Evolutionary conservation across 1,139 yeast genomes (phyloP).

Genomic region (Trichomonascaceae sp.): DNA sequence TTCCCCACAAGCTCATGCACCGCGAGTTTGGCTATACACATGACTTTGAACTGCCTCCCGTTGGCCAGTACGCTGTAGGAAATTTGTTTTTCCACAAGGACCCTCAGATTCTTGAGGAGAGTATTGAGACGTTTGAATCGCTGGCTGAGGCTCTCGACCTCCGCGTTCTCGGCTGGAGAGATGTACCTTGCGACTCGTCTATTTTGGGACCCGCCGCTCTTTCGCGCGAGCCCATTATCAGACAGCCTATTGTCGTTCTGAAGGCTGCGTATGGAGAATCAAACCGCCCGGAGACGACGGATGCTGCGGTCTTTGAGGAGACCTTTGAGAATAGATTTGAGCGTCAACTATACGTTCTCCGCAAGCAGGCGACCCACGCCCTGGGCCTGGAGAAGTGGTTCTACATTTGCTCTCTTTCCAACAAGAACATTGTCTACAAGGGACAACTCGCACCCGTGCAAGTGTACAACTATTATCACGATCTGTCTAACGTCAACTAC

Average conservation of each 20-base stretch:
- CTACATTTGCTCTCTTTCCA: slow-evolving; percentile 85
- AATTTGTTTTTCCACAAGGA: slow-evolving; percentile 84
- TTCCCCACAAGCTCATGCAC: slow-evolving; percentile 76
- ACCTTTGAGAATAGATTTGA: slow-evolving; percentile 58
- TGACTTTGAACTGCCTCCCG: slow-evolving; percentile 51
- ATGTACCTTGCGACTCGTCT: slow-evolving; percentile 89
- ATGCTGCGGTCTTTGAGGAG: slow-evolving; percentile 38
- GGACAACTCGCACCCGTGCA: slow-evolving; percentile 97
- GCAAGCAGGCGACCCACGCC: slow-evolving; percentile 82
- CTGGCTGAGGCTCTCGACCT: slow-evolving; percentile 68
- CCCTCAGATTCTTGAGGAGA: slow-evolving; percentile 47
- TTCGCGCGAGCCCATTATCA: slow-evolving; percentile 80
- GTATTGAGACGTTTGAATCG: slow-evolving; percentile 64
- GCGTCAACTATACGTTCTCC: slow-evolving; percentile 68
- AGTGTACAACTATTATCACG: slow-evolving; percentile 89
- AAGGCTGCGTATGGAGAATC: slow-evolving; percentile 39
- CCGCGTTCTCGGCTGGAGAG: slow-evolving; percentile 85
- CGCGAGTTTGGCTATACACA: slow-evolving; percentile 58
- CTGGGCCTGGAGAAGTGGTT: slow-evolving; percentile 96
- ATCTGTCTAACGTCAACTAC: slow-evolving; percentile 79
- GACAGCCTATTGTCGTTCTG: slow-evolving; percentile 80
- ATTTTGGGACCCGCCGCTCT: slow-evolving; percentile 91
- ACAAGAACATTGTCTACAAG: slow-evolving; percentile 85
- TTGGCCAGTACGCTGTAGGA: slow-evolving; percentile 91
- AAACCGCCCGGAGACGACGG: slow-evolving; percentile 16